Evolutionary conservation across 2,329 filamentous ascomycete species (phyloP).

Genomic region (Microcyclospora tardicrescens): DNA sequence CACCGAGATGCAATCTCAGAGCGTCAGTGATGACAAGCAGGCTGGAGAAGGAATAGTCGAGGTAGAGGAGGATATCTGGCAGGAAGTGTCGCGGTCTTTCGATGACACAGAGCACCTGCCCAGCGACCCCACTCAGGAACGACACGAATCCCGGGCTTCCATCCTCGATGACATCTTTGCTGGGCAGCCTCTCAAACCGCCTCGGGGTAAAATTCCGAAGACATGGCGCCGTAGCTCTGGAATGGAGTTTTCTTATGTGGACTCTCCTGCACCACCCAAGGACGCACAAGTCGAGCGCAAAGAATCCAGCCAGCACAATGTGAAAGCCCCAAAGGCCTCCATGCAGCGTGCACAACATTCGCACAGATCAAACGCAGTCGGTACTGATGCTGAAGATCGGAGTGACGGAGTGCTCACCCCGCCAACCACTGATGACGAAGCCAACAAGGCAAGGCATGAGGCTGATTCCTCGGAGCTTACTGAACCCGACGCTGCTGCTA

Average conservation of each 20-base stretch:
- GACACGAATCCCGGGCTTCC: constrained; percentile 11
- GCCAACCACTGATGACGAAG: constrained; percentile 17
- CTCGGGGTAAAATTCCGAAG: constrained; percentile 28
- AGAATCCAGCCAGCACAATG: too few relatives aligned
- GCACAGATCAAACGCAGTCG: neutral
- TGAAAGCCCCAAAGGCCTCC: neutral
- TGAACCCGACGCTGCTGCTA: constrained; percentile 17
- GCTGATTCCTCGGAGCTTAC: constrained; percentile 10
- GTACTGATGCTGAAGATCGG: constrained; percentile 2
- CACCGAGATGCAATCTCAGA: constrained; percentile 1
- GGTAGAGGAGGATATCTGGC: constrained; percentile 30
- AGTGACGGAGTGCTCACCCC: constrained; percentile 23
- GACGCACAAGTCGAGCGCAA: neutral
- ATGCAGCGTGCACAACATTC: neutral
- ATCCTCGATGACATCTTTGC: constrained; percentile 24
- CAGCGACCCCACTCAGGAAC: neutral
- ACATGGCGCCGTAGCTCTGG: constrained; percentile 31
- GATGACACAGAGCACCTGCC: constrained; percentile 10
- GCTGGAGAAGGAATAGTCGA: neutral
- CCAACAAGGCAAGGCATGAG: constrained; percentile 3
- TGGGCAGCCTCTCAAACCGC: constrained; percentile 21
- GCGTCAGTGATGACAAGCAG: neutral
- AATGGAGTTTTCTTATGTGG: constrained; percentile 25
- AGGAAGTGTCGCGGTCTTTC: constrained; percentile 30
- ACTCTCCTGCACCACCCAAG: constrained; percentile 19